Base-by-base conservation (phyloP, 2,329 filamentous ascomycete species). In the Tolypocladium album region DNA sequence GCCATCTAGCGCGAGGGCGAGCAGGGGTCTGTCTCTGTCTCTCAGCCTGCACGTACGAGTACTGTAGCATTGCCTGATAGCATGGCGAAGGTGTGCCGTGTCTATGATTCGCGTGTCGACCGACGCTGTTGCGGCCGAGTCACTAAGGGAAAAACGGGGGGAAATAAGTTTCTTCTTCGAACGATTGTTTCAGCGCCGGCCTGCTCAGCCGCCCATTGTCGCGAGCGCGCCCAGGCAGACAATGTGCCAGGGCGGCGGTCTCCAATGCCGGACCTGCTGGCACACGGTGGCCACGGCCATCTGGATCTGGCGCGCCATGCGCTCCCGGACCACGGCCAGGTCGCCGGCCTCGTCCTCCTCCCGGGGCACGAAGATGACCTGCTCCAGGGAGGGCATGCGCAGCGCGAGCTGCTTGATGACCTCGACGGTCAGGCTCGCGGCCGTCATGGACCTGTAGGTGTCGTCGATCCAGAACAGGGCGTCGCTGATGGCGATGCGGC, bases 401-500 rank as follows among this genome's bases (percentile, higher is more conserved):
- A 62, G 59, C 50, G 70, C 69, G 27, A 79, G 66, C 59, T 74
- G 71, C 24, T 67, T 68, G 47, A 81, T 63, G 43, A 78, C 66
- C 58, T 77, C 75, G 52, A 73, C 68, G 0, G 75, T 75, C 20
- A 77, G 65, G 36, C 69, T 72, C 40, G 74, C 72, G 1, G 76
- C 74, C n/a, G 70, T 70, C 66, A 72, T 73, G 50, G 72, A 74
- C 62, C 68, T 69, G 64, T 75, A 75, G 17, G 64, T 67, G 57
- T 63, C 62, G 57, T 70, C 70, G 31, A 72, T 65, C 72, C 72
- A 74, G 61, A 80, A 75, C 24, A 81, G 67, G 4, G 70, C 70
- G 61, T 79, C 78, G 64, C 74, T 78, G 59, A 82, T 69, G 40
- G 79, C 79, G 27, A 81, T 65, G 13, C 75, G 72, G 40, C 71